Evolutionary conservation across 768 basidiomycete species (phyloP), one percentile per base, ranked within the genome.

Genomic region (Amanita muscaria): DNA sequence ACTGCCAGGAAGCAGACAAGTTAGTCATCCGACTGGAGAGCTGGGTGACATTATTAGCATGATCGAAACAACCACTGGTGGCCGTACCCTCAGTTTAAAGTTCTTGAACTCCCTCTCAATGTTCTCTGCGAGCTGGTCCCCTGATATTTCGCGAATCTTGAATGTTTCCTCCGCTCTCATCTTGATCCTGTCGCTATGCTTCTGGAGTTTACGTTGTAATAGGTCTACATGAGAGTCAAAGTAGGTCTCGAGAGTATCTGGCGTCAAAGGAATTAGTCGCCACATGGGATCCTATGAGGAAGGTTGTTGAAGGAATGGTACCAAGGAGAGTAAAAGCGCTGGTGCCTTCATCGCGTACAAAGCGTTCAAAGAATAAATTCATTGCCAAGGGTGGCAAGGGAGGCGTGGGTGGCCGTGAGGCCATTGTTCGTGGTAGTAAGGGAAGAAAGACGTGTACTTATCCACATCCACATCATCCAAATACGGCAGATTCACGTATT

Each of bases 181-280:
- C 68, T 88, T 91, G 44, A 96, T 71, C 37, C 77, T 72, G 49
- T 91, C 87, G 52, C 87, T 80, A 56, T 91, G 90, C 46, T 85
- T 92, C 62, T 88, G 84, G 22, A 94, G 73, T 46, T 79, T 80
- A 32, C 92, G 80, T 60, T 94, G 87, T 3, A 88, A 63, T 12
- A 89, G 70, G 59, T 88, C 87, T 50, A 88, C 68, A 59, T 87
- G 83, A 1, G 91, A 90, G 66, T 97, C 91, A 59, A 92, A 94
- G 58, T 85, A 96, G 0, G 92, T 96, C 64, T 96, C 92, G 60
- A 92, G 69, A 7, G 92, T 94, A 63, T 96, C 92, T 93, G 55
- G 10, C 23, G 44, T 40, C 38, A 55, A 24, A 31, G 53, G 24
- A 39, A 48, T 59, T 30, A 56, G 51, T 25, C 47, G 40, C 48